phyloP scores from a whole-genome alignment of 192 early-diverging fungal species.

The Entomortierella chlamydospora region DNA sequence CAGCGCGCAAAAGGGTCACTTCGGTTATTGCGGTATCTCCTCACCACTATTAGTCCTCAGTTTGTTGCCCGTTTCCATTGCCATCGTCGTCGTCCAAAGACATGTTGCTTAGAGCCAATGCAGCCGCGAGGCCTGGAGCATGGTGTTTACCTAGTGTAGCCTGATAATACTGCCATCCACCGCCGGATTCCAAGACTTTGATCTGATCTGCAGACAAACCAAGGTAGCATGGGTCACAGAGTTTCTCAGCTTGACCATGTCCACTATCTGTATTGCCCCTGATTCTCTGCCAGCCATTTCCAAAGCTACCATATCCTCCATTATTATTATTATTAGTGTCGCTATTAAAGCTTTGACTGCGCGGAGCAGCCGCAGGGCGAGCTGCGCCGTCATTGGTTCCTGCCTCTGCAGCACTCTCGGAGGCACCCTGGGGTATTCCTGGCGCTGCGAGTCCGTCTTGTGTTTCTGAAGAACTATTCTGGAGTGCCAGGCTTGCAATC shows the following conservation, averaged over 20 bases:
- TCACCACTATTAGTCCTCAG: background rate
- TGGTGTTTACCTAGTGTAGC: conserved; percentile 37
- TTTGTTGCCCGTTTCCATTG: background rate
- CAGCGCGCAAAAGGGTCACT: conserved; percentile 1
- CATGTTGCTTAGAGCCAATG: conserved; percentile 25
- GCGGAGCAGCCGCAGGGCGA: background rate
- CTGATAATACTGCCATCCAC: conserved; percentile 54
- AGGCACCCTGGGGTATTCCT: conserved; percentile 11
- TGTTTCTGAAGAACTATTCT: background rate
- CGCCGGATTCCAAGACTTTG: conserved; percentile 43
- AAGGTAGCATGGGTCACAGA: conserved; percentile 52
- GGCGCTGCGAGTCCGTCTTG: conserved; percentile 1
- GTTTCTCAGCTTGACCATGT: conserved; percentile 30
- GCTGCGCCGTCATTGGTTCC: background rate
- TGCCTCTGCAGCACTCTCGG: conserved; percentile 18
- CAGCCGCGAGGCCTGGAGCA: conserved; percentile 32
- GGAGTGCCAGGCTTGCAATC: background rate
- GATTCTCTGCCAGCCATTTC: conserved; percentile 32
- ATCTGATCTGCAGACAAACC: conserved; percentile 41
- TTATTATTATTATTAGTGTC: background rate
- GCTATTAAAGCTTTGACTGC: conserved; percentile 29
- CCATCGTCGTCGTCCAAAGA: conserved; percentile 3
- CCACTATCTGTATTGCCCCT: conserved; percentile 49
- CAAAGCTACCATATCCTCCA: conserved; percentile 26
- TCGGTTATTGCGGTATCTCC: background rate